Evolutionary conservation across 192 early-diverging fungal species (phyloP), one percentile per base, ranked within the genome.

Genomic region (Spizellomyces sp.): DNA sequence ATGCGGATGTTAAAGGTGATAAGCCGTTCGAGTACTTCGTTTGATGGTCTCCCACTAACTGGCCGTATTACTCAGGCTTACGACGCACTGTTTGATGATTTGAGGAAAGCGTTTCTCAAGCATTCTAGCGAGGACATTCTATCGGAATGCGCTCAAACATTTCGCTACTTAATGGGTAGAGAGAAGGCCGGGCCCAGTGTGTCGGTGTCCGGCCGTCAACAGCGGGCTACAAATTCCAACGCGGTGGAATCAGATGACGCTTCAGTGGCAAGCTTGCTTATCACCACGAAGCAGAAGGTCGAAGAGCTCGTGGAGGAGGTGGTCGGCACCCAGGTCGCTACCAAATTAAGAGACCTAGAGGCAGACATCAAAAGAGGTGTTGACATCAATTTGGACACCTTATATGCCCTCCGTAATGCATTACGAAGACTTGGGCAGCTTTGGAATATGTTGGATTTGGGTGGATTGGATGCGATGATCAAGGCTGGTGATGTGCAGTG

Each of bases 61-160:
- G 27, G 3, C 0, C 27, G 27, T n/a, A 8, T 48, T 79, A 76
- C 3, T 36, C 27, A 36, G 27, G 70, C 74, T 14, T 80, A 74
- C 58, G 81, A 83, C 6, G 45, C 56, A 9, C 55, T 80, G 2
- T 63, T 83, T n/a, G 75, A 78, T 57, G 76, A 80, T 15, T 52
- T 83, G 4, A 45, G 60, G 48, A 50, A 45, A 45, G 58, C 78
- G 21, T 75, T 83, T 48, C 15, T 78, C 44, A 69, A 75, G 21
- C 81, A 83, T 48, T 68, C 71, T 17, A 59, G 64, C 44, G 42
- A 45, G 9, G 75, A 71, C 9, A 66, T 82, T 17, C 67, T 82
- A 22, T 21, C 42, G 22, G 77, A 79, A 61, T 79, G 79, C 70
- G 58, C 17, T 7, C 42, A 12, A 1, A 75, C 75, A 8, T 75